phyloP scores from a whole-genome alignment of 176 grass and related monocot genomes.

The Aechmea fasciata region DNA sequence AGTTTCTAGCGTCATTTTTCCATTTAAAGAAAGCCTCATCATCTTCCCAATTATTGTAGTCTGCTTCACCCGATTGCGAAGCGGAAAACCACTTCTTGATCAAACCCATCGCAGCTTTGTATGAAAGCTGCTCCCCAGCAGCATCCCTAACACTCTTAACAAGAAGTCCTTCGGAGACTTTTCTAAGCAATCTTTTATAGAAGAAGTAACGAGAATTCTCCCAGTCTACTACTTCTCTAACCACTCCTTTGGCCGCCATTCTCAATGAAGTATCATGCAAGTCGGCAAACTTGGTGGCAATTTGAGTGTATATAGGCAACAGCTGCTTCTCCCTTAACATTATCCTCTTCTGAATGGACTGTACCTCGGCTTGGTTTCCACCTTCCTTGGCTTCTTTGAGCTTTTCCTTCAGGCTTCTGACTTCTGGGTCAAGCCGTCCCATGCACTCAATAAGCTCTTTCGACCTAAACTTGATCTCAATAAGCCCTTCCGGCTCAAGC shows the following conservation, averaged over 20 bases:
- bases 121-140: slow-evolving; percentile 48
- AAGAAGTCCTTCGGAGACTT: slow-evolving; percentile 58
- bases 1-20: slow-evolving; percentile 72
- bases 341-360: slow-evolving; percentile 47
- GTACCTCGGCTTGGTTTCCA: slow-evolving; percentile 25
- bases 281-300: slow-evolving; percentile 89
- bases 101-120: slow-evolving; percentile 44
- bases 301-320: slow-evolving; percentile 79
- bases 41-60: slow-evolving; percentile 47
- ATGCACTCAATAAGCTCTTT: slow-evolving; percentile 86
- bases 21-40: slow-evolving; percentile 85
- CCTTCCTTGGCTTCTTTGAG: slow-evolving; percentile 47
- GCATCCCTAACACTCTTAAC: slow-evolving; percentile 54
- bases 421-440: slow-evolving; percentile 72
- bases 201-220: slow-evolving; percentile 68
- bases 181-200: slow-evolving; percentile 72
- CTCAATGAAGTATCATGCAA: slow-evolving; percentile 78
- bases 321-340: slow-evolving; percentile 57
- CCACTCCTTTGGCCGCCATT: slow-evolving; percentile 91
- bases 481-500: slow-evolving; percentile 83
- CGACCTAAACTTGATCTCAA: slow-evolving; percentile 89
- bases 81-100: slow-evolving; percentile 66
- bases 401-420: slow-evolving; percentile 51
- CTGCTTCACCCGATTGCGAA: slow-evolving; percentile 22
- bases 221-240: slow-evolving; percentile 81